These are phyloP conservation scores for Carex parvula DNA, from an alignment of 176 grass and related monocot genomes.

Conservation along the genomic window DNA sequence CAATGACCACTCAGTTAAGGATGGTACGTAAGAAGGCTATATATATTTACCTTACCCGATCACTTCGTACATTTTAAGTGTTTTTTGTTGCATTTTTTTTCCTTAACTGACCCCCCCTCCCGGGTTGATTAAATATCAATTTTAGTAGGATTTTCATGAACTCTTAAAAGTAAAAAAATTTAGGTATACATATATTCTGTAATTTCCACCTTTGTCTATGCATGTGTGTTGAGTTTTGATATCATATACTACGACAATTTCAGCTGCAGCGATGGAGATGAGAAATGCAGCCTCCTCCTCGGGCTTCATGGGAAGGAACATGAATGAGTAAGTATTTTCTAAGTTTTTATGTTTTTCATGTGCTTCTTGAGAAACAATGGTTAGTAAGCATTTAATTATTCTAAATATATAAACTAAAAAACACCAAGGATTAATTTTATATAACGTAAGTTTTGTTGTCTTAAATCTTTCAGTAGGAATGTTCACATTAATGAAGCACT, in stretches of 20 bases:
- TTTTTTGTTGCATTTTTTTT: not conserved
- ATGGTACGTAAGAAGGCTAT: conserved; percentile 34
- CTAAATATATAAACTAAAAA: not conserved
- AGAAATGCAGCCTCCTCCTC: conserved; percentile 74
- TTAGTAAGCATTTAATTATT: conserved; percentile 16
- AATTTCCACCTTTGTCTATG: not conserved
- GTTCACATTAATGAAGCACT: conserved; percentile 73
- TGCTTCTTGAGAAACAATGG: not conserved
- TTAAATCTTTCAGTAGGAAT: conserved; percentile 54
- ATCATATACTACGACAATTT: not conserved
- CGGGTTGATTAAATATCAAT: too few species aligned
- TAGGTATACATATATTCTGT: not conserved
- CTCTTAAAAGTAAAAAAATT: too few species aligned
- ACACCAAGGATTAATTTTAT: conserved; percentile 4
- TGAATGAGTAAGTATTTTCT: conserved; percentile 72
- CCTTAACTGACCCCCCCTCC: not conserved
- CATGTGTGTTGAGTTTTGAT: not conserved
- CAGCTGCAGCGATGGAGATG: conserved; percentile 64
- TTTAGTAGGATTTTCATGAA: too few species aligned
- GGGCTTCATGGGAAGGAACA: conserved; percentile 63
- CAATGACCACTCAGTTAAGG: conserved; percentile 69
- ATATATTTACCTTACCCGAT: not conserved
- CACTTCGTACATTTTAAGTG: not conserved
- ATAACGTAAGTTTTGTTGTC: not conserved
- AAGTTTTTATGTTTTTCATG: not conserved